phyloP scores from a whole-genome alignment of 2,329 filamentous ascomycete genomes.

The Lasiodiplodia citricola region DNA sequence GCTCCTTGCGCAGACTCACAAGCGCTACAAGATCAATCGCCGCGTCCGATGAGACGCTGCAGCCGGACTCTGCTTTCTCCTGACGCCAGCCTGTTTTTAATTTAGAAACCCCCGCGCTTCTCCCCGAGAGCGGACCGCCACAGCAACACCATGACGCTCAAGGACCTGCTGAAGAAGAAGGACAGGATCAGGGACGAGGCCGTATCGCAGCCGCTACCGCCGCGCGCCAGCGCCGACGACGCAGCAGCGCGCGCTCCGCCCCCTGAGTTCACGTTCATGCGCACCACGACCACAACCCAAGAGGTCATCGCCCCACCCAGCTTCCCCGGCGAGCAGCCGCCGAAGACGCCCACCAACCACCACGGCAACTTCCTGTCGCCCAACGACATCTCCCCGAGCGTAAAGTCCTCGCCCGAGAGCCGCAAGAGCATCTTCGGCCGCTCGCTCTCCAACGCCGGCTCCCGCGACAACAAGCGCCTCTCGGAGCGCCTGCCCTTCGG shows the following conservation, averaged over 20 bases:
- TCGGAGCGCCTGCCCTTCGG: conserved; percentile 73
- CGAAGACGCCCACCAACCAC: not conserved
- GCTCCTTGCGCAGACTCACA: conserved; percentile 12
- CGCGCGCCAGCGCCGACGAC: conserved; percentile 23
- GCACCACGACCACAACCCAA: conserved; percentile 79
- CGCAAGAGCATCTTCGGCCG: conserved; percentile 34
- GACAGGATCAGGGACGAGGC: conserved; percentile 54
- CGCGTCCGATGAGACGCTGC: conserved; percentile 18
- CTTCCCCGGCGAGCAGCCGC: conserved; percentile 50
- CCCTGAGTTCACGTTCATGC: conserved; percentile 74
- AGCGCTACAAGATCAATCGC: conserved; percentile 25
- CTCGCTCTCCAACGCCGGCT: conserved; percentile 35
- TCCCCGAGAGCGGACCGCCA: not conserved
- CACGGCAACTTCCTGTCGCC: conserved; percentile 14
- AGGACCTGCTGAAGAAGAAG: conserved; percentile 68
- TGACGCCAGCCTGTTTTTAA: conserved; percentile 2
- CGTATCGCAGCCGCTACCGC: not conserved
- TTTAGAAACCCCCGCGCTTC: not conserved
- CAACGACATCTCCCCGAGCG: conserved; percentile 30
- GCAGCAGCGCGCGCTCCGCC: conserved; percentile 32
- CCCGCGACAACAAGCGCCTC: conserved; percentile 53
- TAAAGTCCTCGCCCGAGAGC: conserved; percentile 29
- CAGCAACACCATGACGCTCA: conserved; percentile 60
- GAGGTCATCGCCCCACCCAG: conserved; percentile 77
- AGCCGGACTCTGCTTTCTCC: not conserved